Evolutionary conservation across 768 basidiomycete species (phyloP).

Genomic region (Tricholoma furcatifolium): DNA sequence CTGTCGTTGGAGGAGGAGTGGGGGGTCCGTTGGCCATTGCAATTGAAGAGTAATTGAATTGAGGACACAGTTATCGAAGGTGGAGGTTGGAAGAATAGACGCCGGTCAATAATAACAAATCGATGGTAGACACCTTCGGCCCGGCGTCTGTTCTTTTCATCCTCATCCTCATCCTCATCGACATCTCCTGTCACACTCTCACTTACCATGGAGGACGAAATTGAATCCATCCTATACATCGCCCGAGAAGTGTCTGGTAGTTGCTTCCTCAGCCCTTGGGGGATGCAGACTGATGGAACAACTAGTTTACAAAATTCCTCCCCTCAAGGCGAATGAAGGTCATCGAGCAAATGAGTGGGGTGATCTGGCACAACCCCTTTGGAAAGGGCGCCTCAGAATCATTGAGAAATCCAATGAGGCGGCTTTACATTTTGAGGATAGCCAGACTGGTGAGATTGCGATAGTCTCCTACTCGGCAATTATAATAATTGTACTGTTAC

Average conservation of each 20-base stretch:
- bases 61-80: background rate
- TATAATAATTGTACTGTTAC: slow-evolving; percentile 9
- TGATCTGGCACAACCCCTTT: slow-evolving; percentile 76
- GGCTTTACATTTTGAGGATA: slow-evolving; percentile 77
- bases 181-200: background rate
- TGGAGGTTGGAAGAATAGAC: background rate
- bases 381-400: slow-evolving; percentile 90
- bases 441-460: slow-evolving; percentile 59
- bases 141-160: background rate
- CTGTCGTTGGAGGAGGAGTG: slow-evolving; percentile 61
- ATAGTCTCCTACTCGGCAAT: background rate
- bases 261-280: slow-evolving; percentile 7
- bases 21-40: slow-evolving; percentile 59
- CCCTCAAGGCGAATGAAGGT: slow-evolving; percentile 82
- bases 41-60: background rate
- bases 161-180: slow-evolving; percentile 2
- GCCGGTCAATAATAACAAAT: background rate
- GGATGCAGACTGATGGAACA: slow-evolving; percentile 12
- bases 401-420: slow-evolving; percentile 73
- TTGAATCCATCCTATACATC: slow-evolving; percentile 87
- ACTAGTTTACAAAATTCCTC: slow-evolving; percentile 88
- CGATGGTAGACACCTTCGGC: too few species aligned
- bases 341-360: slow-evolving; percentile 95
- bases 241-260: slow-evolving; percentile 89
- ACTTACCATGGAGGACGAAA: slow-evolving; percentile 58